Conservation (phyloP, 495 filamentous ascomycete genomes). For the Durotheca rogersii region DNA sequence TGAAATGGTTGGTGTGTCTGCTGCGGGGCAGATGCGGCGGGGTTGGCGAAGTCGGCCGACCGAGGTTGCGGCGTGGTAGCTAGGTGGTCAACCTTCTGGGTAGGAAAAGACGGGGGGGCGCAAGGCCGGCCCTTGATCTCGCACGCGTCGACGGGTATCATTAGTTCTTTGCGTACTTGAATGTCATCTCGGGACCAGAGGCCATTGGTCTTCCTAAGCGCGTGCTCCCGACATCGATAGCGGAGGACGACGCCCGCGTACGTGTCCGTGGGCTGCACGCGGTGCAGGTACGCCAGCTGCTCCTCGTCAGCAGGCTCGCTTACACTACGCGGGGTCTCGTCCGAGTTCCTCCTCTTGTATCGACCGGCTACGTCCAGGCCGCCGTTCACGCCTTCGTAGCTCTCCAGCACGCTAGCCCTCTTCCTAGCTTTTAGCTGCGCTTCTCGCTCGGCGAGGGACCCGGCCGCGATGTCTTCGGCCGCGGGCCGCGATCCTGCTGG, state of each 20-base stretch:
- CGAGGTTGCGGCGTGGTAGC: slow-evolving; percentile 46
- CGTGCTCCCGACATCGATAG: slow-evolving; percentile 77
- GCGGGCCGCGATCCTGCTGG: slow-evolving; percentile 37
- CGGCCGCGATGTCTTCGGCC: slow-evolving; percentile 48
- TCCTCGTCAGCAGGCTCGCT: slow-evolving; percentile 57
- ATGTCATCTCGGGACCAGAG: slow-evolving; percentile 92
- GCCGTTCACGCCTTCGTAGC: slow-evolving; percentile 50
- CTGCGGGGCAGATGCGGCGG: slow-evolving; percentile 8
- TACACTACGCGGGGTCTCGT: slow-evolving; percentile 42
- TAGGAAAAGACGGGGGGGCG: slow-evolving; percentile 39
- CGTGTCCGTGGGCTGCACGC: slow-evolving; percentile 77
- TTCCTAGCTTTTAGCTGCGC: slow-evolving; percentile 49
- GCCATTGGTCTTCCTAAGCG: slow-evolving; percentile 83
- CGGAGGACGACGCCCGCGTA: slow-evolving; percentile 86
- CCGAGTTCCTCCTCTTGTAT: slow-evolving; percentile 57
- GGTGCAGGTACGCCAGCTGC: slow-evolving; percentile 84
- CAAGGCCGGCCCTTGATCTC: slow-evolving; percentile 73
- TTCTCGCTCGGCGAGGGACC: slow-evolving; percentile 50
- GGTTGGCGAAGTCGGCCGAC: slow-evolving; percentile 15
- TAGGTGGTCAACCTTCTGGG: slow-evolving; percentile 46
- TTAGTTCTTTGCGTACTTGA: slow-evolving; percentile 74
- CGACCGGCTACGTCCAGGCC: slow-evolving; percentile 48
- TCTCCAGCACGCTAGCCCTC: slow-evolving; percentile 53
- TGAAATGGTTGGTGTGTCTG: slow-evolving; percentile 20
- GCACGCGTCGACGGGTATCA: slow-evolving; percentile 89